Percentiles rank a stretch among this genome's conserved stretches.
Conservation (phyloP, 805 yeast species). For the Pichia rugopelliculosa region DNA sequence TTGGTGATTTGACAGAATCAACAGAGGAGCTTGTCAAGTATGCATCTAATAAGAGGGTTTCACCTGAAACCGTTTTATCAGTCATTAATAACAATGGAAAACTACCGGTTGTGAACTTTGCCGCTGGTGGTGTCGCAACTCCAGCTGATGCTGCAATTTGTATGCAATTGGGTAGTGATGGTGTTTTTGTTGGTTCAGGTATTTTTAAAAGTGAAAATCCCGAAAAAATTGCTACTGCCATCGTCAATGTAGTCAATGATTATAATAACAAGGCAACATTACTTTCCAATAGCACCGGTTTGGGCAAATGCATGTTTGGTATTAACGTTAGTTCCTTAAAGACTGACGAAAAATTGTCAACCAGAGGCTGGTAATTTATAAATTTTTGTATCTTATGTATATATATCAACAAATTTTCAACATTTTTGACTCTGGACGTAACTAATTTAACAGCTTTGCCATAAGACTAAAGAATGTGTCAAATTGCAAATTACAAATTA, state of each 20-base stretch:
- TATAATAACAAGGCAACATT: slow-evolving; percentile 53
- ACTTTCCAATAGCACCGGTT: slow-evolving; percentile 58
- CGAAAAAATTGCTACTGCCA: slow-evolving; percentile 65
- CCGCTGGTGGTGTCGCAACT: slow-evolving; percentile 86
- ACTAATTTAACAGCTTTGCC: no score
- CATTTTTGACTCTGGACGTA: no score
- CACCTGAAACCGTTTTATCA: slow-evolving; percentile 43
- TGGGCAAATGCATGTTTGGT: slow-evolving; percentile 76
- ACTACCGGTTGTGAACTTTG: slow-evolving; percentile 77
- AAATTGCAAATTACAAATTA: no score
- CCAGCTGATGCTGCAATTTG: slow-evolving; percentile 83
- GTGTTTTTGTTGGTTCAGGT: slow-evolving; percentile 73
- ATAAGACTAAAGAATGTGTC: no score
- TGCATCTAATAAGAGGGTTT: slow-evolving; percentile 56
- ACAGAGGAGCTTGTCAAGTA: slow-evolving; percentile 36
- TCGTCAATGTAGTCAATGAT: slow-evolving; percentile 71
- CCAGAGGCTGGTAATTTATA: slow-evolving; percentile 43
- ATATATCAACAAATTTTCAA: no score
- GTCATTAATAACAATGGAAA: slow-evolving; percentile 47
- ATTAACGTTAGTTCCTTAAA: slow-evolving; percentile 47
- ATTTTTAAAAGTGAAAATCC: slow-evolving; percentile 72
- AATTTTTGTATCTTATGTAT: not conserved
- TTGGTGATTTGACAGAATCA: slow-evolving; percentile 27
- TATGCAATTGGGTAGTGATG: slow-evolving; percentile 77
- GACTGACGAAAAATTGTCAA: slow-evolving; percentile 39